Evolutionary conservation across 306 rosid genomes (phyloP).

Genomic region (Cucumis melo): DNA sequence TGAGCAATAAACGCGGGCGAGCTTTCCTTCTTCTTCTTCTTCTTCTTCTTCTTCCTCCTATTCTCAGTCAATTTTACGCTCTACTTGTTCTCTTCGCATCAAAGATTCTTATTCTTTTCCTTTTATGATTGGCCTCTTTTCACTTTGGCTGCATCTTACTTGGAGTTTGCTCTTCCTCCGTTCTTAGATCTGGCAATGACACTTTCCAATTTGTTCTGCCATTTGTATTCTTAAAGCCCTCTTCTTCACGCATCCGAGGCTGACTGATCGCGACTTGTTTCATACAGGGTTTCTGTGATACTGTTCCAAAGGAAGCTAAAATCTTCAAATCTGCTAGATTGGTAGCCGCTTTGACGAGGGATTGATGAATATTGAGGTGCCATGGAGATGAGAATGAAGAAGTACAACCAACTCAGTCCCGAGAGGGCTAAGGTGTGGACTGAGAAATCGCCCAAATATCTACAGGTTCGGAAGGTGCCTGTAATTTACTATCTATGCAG

Average conservation of each 20-base stretch:
- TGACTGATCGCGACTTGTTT: background rate
- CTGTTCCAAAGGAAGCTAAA: background rate
- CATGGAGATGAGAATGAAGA: slow-evolving; percentile 68
- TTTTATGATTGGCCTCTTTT: background rate
- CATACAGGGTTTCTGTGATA: background rate
- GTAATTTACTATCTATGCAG: slow-evolving; percentile 77
- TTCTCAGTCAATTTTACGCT: background rate
- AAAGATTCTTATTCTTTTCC: background rate
- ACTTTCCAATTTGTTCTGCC: slow-evolving; percentile 1
- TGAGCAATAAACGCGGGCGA: background rate
- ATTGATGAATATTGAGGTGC: slow-evolving; percentile 19
- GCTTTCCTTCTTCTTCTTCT: background rate
- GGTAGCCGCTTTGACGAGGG: background rate
- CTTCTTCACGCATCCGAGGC: background rate
- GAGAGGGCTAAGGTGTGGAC: slow-evolving; percentile 90
- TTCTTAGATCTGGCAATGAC: background rate
- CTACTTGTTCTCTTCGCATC: background rate
- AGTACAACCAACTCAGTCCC: slow-evolving; percentile 68
- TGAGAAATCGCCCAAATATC: slow-evolving; percentile 75
- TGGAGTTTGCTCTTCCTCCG: background rate
- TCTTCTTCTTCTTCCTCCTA: background rate
- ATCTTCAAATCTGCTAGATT: background rate
- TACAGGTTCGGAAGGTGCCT: slow-evolving; percentile 62
- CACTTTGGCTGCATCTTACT: background rate
- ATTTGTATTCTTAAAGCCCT: background rate